Evolutionary conservation across 371 early-diverging fungal genomes (phyloP).

Genomic region (Choanephora cucurbitarum): DNA sequence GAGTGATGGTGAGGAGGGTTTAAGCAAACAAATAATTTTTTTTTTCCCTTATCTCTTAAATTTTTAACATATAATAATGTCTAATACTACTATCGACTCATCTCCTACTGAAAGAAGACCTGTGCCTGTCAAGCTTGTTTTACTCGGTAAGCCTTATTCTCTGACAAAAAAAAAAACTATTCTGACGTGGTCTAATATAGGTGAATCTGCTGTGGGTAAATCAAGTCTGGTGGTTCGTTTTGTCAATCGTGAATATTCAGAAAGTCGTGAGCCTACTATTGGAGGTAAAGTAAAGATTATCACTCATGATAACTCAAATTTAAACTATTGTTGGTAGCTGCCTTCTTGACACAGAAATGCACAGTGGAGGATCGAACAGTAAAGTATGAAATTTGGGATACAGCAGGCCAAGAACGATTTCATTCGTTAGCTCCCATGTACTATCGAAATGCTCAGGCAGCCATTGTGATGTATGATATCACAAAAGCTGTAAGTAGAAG

Average conservation of each 20-base stretch:
- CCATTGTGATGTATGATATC: slow-evolving; percentile 94
- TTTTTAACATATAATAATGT: not conserved
- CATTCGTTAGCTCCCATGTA: slow-evolving; percentile 98
- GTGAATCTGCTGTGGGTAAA: slow-evolving; percentile 88
- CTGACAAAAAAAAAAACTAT: too few species aligned
- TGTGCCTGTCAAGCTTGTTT: slow-evolving; percentile 67
- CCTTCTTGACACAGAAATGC: slow-evolving; percentile 79
- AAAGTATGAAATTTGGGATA: slow-evolving; percentile 94
- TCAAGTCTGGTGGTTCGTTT: slow-evolving; percentile 85
- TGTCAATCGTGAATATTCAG: slow-evolving; percentile 92
- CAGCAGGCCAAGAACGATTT: slow-evolving; percentile 91
- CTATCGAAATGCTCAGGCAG: slow-evolving; percentile 97
- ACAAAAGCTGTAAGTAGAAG: slow-evolving; percentile 76
- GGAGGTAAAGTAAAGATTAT: slow-evolving; percentile 81
- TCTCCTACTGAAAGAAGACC: slow-evolving; percentile 34
- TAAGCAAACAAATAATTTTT: too few species aligned
- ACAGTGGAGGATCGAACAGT: slow-evolving; percentile 68
- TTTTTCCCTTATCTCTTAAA: not conserved
- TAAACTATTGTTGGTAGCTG: too few species aligned
- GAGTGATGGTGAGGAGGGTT: too few species aligned
- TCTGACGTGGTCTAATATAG: too few species aligned
- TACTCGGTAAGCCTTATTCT: slow-evolving; percentile 68
- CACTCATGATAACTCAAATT: too few species aligned
- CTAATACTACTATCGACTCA: not conserved
- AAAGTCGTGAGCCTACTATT: slow-evolving; percentile 97